Base-by-base conservation (phyloP, 2,329 filamentous ascomycete genomes). In the Colletotrichum melonis region DNA sequence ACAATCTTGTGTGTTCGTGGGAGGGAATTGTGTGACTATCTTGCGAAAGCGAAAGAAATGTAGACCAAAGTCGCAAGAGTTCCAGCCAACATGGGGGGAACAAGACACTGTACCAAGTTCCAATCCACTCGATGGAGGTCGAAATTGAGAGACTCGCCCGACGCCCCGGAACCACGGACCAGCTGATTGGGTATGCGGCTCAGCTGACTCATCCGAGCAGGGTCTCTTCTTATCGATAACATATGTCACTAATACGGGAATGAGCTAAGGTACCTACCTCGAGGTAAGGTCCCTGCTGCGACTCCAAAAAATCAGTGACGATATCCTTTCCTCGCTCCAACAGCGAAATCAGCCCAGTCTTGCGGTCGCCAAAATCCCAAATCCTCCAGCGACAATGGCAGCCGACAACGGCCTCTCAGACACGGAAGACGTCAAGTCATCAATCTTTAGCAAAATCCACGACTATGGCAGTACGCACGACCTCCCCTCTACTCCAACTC, bases 401-500 rank as follows among this genome's bases (percentile, higher is more conserved):
- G 63, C 67, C 26, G 26, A 55, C 16, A 46, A 42, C n/a, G 35
- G 49, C 26, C 26, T 32, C 38, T 16, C 66, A 9, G 35, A 54
- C 14, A 52, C 16, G 8, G 42, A 57, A n/a, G 46, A 55, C 24
- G 70, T 38, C n/a, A 72, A 57, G 19, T 57, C 46, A 12, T 63
- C 72, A 14, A 16, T 74, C 30, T 32, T 74, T 11, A n/a, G 38
- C 28, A 77, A 77, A 32, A 76, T 89, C 2, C 80, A 84, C 42
- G 84, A 81, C 69, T 89, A 87, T 86, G 87, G 87, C 74, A 85
- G 87, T 89, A 84, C 79, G 87, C 86, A 35, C 71, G 54, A 59
- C 65, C 56, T 38, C 35, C 69, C 14, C 16, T 42, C 22, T 24
- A 58, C 6, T 55, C 19, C 46, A 59, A 35, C 24, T 8, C 55